Percentiles rank a stretch among this genome's conserved stretches.
Conservation (phyloP, 2,329 filamentous ascomycete genomes). For the Apiospora phragmitis region DNA sequence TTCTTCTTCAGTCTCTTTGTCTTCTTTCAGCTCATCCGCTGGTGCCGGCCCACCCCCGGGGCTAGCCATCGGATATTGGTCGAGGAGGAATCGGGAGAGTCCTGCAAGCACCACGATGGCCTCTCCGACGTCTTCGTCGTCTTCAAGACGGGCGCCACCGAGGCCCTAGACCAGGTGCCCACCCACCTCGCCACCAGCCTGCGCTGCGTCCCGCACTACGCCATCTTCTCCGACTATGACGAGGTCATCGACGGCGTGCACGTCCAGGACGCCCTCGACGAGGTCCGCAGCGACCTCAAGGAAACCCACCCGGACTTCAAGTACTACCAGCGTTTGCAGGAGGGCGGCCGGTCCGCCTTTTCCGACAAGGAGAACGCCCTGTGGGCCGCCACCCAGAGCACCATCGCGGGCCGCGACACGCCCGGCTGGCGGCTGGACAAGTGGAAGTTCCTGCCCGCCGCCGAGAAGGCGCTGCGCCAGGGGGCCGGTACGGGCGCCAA, state of each 20-base stretch:
- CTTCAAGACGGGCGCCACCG: conserved; percentile 59
- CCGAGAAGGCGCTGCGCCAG: conserved; percentile 44
- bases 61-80: neutral
- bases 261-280: conserved; percentile 49
- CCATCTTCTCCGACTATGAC: conserved; percentile 60
- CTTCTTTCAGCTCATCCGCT: conserved; percentile 7
- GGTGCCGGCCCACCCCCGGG: neutral
- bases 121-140: conserved; percentile 55
- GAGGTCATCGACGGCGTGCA: conserved; percentile 50
- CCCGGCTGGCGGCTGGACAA: conserved; percentile 54
- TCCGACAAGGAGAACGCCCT: conserved; percentile 29
- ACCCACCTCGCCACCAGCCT: conserved; percentile 55
- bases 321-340: conserved; percentile 49
- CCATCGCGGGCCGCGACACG: conserved; percentile 39
- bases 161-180: conserved; percentile 55
- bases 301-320: conserved; percentile 46
- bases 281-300: conserved; percentile 40
- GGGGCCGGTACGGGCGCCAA: conserved; percentile 42
- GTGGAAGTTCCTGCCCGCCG: conserved; percentile 59
- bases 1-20: conserved; percentile 7
- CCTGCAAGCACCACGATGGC: conserved; percentile 26
- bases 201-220: conserved; percentile 53
- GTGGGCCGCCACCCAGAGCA: conserved; percentile 30
- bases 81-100: neutral
- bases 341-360: conserved; percentile 43